Evolutionary conservation across 768 basidiomycete genomes (phyloP).

Genomic region (Lactarius psammicola): DNA sequence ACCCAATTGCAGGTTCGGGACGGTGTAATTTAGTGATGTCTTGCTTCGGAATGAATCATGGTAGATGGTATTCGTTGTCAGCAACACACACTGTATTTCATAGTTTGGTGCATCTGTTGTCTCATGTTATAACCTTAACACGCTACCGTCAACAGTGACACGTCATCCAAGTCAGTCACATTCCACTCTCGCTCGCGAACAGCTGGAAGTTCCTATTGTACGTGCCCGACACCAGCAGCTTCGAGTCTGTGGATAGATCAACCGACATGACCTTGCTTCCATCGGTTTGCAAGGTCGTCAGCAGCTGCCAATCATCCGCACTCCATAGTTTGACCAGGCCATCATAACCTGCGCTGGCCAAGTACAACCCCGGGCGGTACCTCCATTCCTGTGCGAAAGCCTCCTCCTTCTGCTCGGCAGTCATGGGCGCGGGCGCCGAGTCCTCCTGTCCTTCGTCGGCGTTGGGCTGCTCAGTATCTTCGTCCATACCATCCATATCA

Average conservation of each 20-base stretch:
- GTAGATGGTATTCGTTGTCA: slow-evolving; percentile 10
- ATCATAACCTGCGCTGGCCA: slow-evolving; percentile 93
- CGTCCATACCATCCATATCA: slow-evolving; percentile 49
- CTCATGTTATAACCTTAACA: slow-evolving; percentile 25
- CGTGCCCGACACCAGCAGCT: slow-evolving; percentile 83
- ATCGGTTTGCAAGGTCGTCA: slow-evolving; percentile 86
- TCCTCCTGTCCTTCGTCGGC: slow-evolving; percentile 24
- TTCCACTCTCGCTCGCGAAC: slow-evolving; percentile 60
- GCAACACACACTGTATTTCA: slow-evolving; percentile 22
- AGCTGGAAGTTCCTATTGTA: slow-evolving; percentile 95
- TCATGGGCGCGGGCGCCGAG: slow-evolving; percentile 13
- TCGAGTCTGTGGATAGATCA: slow-evolving; percentile 81
- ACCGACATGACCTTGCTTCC: slow-evolving; percentile 99
- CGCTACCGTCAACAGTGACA: slow-evolving; percentile 11
- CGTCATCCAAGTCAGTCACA: slow-evolving; percentile 8
- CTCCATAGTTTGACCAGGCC: slow-evolving; percentile 95
- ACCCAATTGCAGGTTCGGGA: slow-evolving; percentile 50
- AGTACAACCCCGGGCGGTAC: slow-evolving; percentile 86
- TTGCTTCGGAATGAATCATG: slow-evolving; percentile 1
- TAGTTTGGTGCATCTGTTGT: slow-evolving; percentile 24
- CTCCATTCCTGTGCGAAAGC: slow-evolving; percentile 63
- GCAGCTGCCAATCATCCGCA: slow-evolving; percentile 95
- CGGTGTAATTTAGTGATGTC: slow-evolving; percentile 50
- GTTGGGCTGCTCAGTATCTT: slow-evolving; percentile 36
- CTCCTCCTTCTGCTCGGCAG: slow-evolving; percentile 30